These are phyloP conservation scores for Escallonia herrerae DNA, from an alignment of 129 eudicot genomes.

Conservation along the genomic window DNA sequence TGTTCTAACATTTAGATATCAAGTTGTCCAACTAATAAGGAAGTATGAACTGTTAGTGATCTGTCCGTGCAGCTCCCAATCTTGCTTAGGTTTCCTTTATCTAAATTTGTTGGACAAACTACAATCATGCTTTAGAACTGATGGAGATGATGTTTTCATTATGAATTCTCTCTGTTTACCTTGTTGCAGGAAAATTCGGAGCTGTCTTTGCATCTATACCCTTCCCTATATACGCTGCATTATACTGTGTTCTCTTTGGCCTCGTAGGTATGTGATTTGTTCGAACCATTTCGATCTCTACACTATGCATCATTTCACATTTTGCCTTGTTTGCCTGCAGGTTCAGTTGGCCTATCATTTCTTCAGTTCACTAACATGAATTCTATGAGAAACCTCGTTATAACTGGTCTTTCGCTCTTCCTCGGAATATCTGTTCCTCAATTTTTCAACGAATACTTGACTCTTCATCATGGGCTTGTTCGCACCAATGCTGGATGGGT, in stretches of 20 bases:
- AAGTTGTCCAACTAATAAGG: too few species aligned
- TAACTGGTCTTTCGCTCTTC: conserved; percentile 92
- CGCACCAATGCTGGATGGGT: conserved; percentile 98
- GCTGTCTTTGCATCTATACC: conserved; percentile 99
- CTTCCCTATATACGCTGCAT: conserved; percentile 86
- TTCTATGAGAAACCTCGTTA: conserved; percentile 91
- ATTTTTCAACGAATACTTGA: conserved; percentile 58
- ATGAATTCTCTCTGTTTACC: not conserved
- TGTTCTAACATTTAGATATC: too few species aligned
- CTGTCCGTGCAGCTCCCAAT: too few species aligned
- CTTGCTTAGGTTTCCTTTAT: too few species aligned
- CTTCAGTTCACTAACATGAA: conserved; percentile 98
- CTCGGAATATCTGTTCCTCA: conserved; percentile 97
- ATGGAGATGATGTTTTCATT: not conserved
- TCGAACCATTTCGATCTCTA: not conserved
- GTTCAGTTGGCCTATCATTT: conserved; percentile 93
- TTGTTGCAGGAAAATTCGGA: conserved; percentile 87
- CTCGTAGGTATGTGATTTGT: conserved; percentile 67
- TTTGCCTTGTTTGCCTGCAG: conserved; percentile 29
- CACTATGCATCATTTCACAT: not conserved
- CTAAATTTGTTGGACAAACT: too few species aligned
- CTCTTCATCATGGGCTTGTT: conserved; percentile 75
- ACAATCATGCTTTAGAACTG: too few species aligned
- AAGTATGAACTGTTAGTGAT: too few species aligned
- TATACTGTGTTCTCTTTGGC: conserved; percentile 95